Percentiles rank a stretch among this genome's conserved stretches.
Conservation (phyloP, 805 yeast species). For the Ogataea pilisensis region DNA sequence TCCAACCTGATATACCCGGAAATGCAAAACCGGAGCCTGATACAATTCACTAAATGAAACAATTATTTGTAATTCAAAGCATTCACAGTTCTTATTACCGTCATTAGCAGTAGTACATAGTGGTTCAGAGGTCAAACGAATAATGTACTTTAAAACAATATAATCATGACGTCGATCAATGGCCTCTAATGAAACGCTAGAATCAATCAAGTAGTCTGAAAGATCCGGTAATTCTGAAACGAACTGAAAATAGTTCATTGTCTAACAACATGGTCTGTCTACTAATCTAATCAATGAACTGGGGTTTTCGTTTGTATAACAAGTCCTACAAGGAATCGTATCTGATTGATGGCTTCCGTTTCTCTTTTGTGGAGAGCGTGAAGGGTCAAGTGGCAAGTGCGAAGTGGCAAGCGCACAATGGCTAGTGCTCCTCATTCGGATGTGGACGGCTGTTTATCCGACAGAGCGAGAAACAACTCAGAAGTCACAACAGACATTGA, state of each 20-base stretch:
- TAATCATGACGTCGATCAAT: background rate
- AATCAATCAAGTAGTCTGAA: background rate
- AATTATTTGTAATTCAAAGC: constrained; percentile 4
- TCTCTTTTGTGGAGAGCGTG: too few relatives aligned
- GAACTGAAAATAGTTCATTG: background rate
- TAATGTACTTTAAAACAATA: background rate
- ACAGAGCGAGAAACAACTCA: too few relatives aligned
- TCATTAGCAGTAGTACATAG: background rate
- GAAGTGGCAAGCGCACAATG: too few relatives aligned
- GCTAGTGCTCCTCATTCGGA: too few relatives aligned
- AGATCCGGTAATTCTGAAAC: background rate
- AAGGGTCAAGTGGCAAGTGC: too few relatives aligned
- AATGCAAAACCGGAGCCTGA: constrained; percentile 15
- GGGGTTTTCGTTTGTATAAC: too few relatives aligned
- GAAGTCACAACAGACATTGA: too few relatives aligned
- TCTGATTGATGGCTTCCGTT: too few relatives aligned
- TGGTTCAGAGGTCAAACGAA: background rate
- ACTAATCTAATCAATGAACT: too few relatives aligned
- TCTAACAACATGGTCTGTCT: too few relatives aligned
- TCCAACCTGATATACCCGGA: constrained; percentile 8
- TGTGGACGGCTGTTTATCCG: too few relatives aligned
- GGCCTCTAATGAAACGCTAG: background rate
- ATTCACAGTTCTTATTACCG: background rate
- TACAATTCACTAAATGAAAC: constrained; percentile 11
- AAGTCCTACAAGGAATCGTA: too few relatives aligned